These are phyloP conservation scores for Colletotrichum sp. DNA, from an alignment of 2,329 filamentous ascomycete genomes.

Conservation along the genomic window DNA sequence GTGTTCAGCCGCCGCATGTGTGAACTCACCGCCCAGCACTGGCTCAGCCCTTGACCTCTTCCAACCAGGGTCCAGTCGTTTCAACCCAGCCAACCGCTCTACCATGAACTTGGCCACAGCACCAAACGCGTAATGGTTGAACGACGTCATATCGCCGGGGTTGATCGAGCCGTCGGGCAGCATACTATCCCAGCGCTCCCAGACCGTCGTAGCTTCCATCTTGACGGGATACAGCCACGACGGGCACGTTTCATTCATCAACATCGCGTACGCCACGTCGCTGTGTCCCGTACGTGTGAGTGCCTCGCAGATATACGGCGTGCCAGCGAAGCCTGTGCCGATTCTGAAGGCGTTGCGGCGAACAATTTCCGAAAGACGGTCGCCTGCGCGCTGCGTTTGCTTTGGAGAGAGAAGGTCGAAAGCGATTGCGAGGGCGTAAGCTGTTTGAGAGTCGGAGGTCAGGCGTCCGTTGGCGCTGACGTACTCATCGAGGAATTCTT, in stretches of 20 bases:
- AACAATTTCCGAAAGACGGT: neutral
- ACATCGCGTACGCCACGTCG: constrained; percentile 38
- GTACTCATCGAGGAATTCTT: constrained; percentile 28
- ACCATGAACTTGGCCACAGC: constrained; percentile 43
- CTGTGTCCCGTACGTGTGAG: neutral
- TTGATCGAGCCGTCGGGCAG: constrained; percentile 41
- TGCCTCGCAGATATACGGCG: constrained; percentile 24
- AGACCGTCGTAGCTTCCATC: constrained; percentile 45
- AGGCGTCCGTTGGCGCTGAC: constrained; percentile 18
- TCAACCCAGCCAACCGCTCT: constrained; percentile 26
- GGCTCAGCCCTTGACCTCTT: constrained; percentile 10
- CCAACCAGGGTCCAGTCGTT: constrained; percentile 27
- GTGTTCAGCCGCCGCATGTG: neutral
- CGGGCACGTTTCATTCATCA: constrained; percentile 37
- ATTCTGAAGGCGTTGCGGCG: constrained; percentile 6
- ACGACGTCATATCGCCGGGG: constrained; percentile 44
- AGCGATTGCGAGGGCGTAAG: constrained; percentile 24
- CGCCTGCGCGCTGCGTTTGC: neutral
- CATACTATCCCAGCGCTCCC: constrained; percentile 48
- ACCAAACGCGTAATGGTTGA: constrained; percentile 47
- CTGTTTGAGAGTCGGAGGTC: constrained; percentile 24
- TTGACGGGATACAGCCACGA: constrained; percentile 43
- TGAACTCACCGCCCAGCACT: neutral
- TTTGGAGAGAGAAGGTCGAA: constrained; percentile 18
- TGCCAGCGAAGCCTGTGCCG: constrained; percentile 28